These are phyloP conservation scores for Neonectria sp. DNA, from an alignment of 2,329 filamentous ascomycete species.

Conservation along the genomic window DNA sequence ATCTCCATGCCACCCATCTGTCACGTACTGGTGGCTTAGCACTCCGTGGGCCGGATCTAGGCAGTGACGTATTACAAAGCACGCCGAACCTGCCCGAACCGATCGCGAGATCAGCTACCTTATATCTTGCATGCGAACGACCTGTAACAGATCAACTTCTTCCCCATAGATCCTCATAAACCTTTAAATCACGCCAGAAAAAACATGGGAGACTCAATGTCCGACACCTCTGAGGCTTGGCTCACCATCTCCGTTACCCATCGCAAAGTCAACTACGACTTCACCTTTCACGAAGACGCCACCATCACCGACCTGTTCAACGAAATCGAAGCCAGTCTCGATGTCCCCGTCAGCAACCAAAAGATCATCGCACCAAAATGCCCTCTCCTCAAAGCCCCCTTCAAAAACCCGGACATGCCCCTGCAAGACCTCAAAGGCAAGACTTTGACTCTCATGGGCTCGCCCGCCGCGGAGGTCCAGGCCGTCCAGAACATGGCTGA, in stretches of 20 bases:
- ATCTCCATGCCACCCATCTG: not conserved
- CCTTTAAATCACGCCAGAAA: not conserved
- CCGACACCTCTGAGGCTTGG: slow-evolving; percentile 44
- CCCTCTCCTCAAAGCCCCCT: slow-evolving; percentile 75
- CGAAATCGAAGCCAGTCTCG: slow-evolving; percentile 68
- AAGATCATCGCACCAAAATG: slow-evolving; percentile 78
- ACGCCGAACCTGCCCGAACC: slow-evolving; percentile 49
- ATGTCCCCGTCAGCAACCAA: slow-evolving; percentile 74
- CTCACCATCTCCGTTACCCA: slow-evolving; percentile 64
- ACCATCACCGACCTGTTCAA: slow-evolving; percentile 72
- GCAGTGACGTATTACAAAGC: slow-evolving; percentile 61
- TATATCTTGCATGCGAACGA: slow-evolving; percentile 26
- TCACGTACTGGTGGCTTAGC: not conserved
- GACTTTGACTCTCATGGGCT: slow-evolving; percentile 77
- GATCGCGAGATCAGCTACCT: slow-evolving; percentile 15
- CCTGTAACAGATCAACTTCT: slow-evolving; percentile 15
- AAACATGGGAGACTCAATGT: slow-evolving; percentile 26
- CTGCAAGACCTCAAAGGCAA: slow-evolving; percentile 66
- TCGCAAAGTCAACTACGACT: slow-evolving; percentile 61
- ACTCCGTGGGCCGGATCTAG: slow-evolving; percentile 23
- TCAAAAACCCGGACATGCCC: slow-evolving; percentile 69
- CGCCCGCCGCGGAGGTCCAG: slow-evolving; percentile 71
- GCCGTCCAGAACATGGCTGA: slow-evolving; percentile 67
- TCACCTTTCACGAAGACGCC: slow-evolving; percentile 61
- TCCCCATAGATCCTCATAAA: slow-evolving; percentile 1